Base-by-base conservation (phyloP, 148 eudicot species). In the Amaranthus hypochondriacus region DNA sequence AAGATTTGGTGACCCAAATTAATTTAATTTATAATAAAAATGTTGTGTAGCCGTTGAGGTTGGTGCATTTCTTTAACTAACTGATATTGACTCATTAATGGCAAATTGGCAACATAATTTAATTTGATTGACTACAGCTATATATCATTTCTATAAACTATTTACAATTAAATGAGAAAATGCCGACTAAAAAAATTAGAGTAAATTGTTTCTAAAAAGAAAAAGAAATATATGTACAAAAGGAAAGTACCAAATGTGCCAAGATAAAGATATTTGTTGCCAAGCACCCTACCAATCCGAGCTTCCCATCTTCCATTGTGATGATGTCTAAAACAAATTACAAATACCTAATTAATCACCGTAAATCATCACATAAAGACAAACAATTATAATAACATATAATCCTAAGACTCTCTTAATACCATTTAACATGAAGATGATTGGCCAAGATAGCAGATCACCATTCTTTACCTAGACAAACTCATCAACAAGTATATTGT, bases 301-400 rank as follows among this genome's bases (percentile, higher is more conserved):
- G 96, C 96, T 81, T 92, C 96, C 97, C 97, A 92, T 88, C 91
- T 83, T 71, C 96, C 97, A 80, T 92, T 92, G 77, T 92, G 92
- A 56, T 92, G 97, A 80, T 92, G 96, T 71, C 97, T 92, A 75
- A 73, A 65, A 53, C 52, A 78, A 28, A 28, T 28, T 28, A 28
- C 39, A 28, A 28, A 28, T 28, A 0, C 39, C 2, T 28, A 28
- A 28, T 28, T 2, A 28, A 28, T 28, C 0, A 28, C 39, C 39
- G 39, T 28, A 28, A 28, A 28, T 28, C 39, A 2, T 28, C 39
- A 28, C 39, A 28, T 28, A 28, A 28, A 28, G 1, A 28, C 1
- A 28, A 28, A 28, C 2, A 2, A 28, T 28, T 0, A 28, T 28
- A 28, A 28, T 28, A 28, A 28, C 1, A 28, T 28, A 28, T 0